These are phyloP conservation scores for Pythium pyrilobum DNA, from an alignment of 352 stramenopile genomes.

Conservation along the genomic window DNA sequence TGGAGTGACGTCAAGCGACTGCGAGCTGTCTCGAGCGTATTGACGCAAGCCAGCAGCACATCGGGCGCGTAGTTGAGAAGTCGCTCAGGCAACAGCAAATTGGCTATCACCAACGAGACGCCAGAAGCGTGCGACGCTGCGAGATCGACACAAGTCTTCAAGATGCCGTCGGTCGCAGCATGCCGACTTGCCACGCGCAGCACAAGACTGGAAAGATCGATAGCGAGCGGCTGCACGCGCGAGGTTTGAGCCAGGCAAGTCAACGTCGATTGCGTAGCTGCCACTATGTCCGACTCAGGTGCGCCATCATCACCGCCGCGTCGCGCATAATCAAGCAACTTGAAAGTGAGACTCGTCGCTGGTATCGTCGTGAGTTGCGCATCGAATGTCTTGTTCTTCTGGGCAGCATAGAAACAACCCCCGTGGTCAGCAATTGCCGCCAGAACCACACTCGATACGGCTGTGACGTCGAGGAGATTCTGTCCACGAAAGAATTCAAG, in stretches of 20 bases:
- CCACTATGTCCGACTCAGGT: neutral
- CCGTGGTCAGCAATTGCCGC: constrained; percentile 5
- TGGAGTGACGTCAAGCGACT: neutral
- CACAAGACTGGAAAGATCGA: constrained; percentile 3
- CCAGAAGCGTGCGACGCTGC: constrained; percentile 4
- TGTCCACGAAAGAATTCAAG: neutral
- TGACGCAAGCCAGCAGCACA: neutral
- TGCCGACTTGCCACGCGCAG: constrained; percentile 1
- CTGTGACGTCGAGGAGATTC: no score
- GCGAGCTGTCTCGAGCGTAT: neutral
- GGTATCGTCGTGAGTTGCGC: constrained; percentile 10
- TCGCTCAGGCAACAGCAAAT: neutral
- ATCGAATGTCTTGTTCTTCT: constrained; percentile 19
- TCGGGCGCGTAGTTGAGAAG: constrained; percentile 2
- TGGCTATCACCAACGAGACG: neutral
- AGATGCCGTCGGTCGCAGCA: neutral
- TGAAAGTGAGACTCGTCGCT: constrained; percentile 7
- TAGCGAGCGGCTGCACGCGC: neutral
- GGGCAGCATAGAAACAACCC: constrained; percentile 2
- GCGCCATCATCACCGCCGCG: neutral
- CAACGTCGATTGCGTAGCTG: neutral
- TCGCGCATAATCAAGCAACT: constrained; percentile 1
- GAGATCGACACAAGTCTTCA: constrained; percentile 1
- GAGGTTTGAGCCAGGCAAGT: neutral
- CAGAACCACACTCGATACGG: no score